Conservation (phyloP, 2,329 filamentous ascomycete species). For the Colletotrichum sp. region DNA sequence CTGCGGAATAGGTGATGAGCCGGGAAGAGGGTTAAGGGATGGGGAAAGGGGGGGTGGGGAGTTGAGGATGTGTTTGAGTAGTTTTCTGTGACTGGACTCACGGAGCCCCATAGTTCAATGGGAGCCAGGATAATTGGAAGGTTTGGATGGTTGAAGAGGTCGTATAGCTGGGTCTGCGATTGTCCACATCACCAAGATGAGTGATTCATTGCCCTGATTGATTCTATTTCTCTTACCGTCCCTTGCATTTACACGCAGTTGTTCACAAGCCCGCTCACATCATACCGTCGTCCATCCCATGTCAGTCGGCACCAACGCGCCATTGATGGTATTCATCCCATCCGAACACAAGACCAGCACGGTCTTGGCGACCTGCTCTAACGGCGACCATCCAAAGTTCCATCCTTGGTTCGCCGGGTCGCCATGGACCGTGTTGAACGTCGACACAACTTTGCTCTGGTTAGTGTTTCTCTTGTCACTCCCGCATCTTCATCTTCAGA, state of each 20-base stretch:
- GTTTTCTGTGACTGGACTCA: no score
- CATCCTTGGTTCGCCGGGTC: background rate
- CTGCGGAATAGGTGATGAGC: background rate
- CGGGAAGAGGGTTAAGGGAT: accelerated
- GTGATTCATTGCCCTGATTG: no score
- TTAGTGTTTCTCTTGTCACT: accelerated
- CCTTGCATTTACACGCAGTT: background rate
- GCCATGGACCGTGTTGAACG: background rate
- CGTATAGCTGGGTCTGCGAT: no score
- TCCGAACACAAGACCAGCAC: conserved; percentile 4
- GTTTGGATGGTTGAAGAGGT: no score
- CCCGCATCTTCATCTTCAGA: accelerated
- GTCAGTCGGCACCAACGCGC: conserved; percentile 1
- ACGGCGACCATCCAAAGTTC: conserved; percentile 6
- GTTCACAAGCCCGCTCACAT: background rate
- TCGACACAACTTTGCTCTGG: background rate
- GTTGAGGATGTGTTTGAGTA: no score
- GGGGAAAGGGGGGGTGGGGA: no score
- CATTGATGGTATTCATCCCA: conserved; percentile 15
- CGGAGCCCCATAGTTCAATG: no score
- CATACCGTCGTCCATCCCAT: conserved; percentile 8
- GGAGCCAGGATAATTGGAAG: no score
- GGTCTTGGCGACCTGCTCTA: conserved; percentile 9
- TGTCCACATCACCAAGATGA: no score
- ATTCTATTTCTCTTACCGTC: no score